A percentile compares a stretch with the other conserved stretches of the same genome.
Conservation (phyloP, 352 stramenopile genomes). For the Globisporangium camurandrum region DNA sequence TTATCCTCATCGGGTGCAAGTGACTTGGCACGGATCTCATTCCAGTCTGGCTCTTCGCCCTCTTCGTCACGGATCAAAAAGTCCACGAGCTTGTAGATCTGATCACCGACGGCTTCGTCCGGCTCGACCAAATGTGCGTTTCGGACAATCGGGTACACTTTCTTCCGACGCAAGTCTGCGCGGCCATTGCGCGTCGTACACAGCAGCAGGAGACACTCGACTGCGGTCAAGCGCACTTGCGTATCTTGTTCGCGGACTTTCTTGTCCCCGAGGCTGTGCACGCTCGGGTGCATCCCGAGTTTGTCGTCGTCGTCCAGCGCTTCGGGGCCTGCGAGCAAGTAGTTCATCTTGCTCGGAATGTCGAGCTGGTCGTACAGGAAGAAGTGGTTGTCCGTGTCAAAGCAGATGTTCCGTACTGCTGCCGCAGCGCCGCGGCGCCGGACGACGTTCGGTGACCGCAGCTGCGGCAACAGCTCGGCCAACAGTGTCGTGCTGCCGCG, state of each 20-base stretch:
- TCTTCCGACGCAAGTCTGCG: conserved; percentile 75
- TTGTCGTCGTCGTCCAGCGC: conserved; percentile 73
- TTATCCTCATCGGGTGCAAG: conserved; percentile 40
- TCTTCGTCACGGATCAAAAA: conserved; percentile 86
- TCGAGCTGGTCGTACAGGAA: conserved; percentile 84
- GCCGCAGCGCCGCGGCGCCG: conserved; percentile 63
- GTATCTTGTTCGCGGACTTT: conserved; percentile 80
- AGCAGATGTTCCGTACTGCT: conserved; percentile 78
- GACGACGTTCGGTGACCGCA: conserved; percentile 78
- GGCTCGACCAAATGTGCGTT: conserved; percentile 75
- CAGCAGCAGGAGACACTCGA: conserved; percentile 70
- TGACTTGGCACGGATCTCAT: conserved; percentile 61
- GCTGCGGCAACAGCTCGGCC: conserved; percentile 55
- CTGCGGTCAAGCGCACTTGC: conserved; percentile 54
- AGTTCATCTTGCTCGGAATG: conserved; percentile 72
- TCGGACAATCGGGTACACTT: conserved; percentile 82
- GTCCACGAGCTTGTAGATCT: conserved; percentile 87
- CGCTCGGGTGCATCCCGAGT: conserved; percentile 65
- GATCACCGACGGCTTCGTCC: conserved; percentile 76
- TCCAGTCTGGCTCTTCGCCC: conserved; percentile 78
- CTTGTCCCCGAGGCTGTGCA: conserved; percentile 71
- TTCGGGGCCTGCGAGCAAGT: conserved; percentile 65
- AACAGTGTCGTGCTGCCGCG: conserved; percentile 58
- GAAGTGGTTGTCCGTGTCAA: conserved; percentile 86
- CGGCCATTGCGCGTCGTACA: conserved; percentile 75